phyloP scores from a whole-genome alignment of 352 stramenopile genomes.

The Phytopythium aichiense region DNA sequence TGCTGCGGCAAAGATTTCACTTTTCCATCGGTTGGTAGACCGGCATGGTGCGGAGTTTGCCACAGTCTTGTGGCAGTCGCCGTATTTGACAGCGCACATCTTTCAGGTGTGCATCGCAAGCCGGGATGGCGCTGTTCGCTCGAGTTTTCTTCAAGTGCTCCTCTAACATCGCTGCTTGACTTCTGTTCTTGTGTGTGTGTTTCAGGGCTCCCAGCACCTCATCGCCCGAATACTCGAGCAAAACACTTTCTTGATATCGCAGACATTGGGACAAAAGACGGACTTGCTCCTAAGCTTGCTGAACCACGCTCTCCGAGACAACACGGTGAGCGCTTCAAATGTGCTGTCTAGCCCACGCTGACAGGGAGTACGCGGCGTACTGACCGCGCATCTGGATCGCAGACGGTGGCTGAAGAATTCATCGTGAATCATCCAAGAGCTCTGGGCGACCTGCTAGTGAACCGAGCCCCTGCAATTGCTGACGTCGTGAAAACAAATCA shows the following conservation, averaged over 20 bases:
- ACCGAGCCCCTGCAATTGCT: slow-evolving; percentile 42
- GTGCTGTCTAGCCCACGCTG: too few species aligned
- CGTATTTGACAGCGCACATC: slow-evolving; percentile 60
- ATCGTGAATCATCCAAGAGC: slow-evolving; percentile 55
- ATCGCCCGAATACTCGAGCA: slow-evolving; percentile 69
- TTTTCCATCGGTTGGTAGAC: slow-evolving; percentile 67
- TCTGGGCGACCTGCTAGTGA: slow-evolving; percentile 54
- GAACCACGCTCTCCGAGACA: slow-evolving; percentile 61
- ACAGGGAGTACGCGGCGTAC: neutral
- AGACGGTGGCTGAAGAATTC: slow-evolving; percentile 67
- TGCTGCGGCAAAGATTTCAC: slow-evolving; percentile 7
- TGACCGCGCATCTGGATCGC: neutral
- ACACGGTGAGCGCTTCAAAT: slow-evolving; percentile 24
- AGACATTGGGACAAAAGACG: slow-evolving; percentile 42
- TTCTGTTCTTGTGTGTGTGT: neutral
- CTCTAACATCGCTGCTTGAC: neutral
- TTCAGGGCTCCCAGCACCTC: slow-evolving; percentile 44
- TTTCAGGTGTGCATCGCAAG: slow-evolving; percentile 40
- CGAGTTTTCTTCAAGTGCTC: neutral
- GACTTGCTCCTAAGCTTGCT: slow-evolving; percentile 57
- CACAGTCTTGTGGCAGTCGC: slow-evolving; percentile 49
- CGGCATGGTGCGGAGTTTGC: slow-evolving; percentile 48
- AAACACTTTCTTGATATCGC: slow-evolving; percentile 61
- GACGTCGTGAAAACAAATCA: slow-evolving; percentile 45
- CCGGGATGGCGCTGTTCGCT: too few species aligned